phyloP scores from a whole-genome alignment of 257 asterid species.

The Penstemon newberryi region DNA sequence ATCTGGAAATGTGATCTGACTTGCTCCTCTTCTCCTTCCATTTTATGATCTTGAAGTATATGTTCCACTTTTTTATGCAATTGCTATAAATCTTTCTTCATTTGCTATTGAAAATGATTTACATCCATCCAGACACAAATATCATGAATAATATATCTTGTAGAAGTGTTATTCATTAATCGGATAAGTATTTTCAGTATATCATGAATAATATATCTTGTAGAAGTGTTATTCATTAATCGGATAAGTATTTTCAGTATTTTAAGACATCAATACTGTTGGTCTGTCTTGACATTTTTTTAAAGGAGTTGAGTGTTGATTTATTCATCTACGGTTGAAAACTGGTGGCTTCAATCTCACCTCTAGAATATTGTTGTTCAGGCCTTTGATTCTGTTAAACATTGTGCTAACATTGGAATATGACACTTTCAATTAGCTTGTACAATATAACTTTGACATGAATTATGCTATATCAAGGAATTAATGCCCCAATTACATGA shows the following conservation, averaged over 20 bases:
- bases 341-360: conserved; percentile 1
- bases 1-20: conserved; percentile 15
- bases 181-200: too few relatives aligned
- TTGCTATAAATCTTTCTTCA: background rate
- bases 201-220: conserved; percentile 20
- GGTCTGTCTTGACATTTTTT: conserved; percentile 17
- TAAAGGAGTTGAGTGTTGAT: conserved; percentile 7
- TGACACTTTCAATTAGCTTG: conserved; percentile 3
- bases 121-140: conserved; percentile 9
- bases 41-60: background rate
- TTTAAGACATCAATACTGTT: too few relatives aligned
- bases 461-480: conserved; percentile 21
- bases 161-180: conserved; percentile 2
- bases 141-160: conserved; percentile 20
- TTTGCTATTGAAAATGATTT: conserved; percentile 3
- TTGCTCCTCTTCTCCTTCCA: background rate
- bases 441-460: conserved; percentile 13
- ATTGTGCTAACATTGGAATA: conserved; percentile 19
- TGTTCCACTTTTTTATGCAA: conserved; percentile 7
- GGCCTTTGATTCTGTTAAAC: conserved; percentile 2
- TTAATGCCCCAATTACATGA: conserved; percentile 11
- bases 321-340: background rate
- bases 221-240: conserved; percentile 2
- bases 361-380: conserved; percentile 7
- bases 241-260: background rate